Base-by-base conservation (phyloP, 2,329 filamentous ascomycete species). In the Bipolaris bicolor region DNA sequence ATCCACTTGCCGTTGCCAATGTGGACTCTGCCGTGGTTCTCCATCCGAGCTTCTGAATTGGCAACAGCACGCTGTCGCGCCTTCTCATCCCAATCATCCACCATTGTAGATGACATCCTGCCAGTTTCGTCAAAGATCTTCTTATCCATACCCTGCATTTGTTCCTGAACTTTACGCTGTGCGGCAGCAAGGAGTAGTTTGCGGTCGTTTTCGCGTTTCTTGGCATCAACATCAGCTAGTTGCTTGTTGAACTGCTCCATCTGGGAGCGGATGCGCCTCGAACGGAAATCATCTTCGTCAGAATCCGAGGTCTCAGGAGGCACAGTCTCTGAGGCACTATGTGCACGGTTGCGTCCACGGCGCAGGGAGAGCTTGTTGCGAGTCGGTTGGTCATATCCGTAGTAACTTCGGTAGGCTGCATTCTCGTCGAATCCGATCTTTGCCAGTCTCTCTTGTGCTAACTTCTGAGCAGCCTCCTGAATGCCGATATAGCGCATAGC, bases 391-490 rank as follows among this genome's bases (percentile, higher is more conserved):
- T 78, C 76, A 65, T 81, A 85, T 29, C 89, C 89, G 70, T 96
- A 97, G 74, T 96, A 92, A 44, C 90, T 87, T 40, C 90, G 86
- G 63, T 89, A 90, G 2, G 87, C 85, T 4, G 84, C 82, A 55
- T 83, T 82, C 60, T 86, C 83, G 49, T 93, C 88, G 55, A 90
- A 84, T 39, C 94, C 87, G 57, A 97, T 86, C 71, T 89, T 94
- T 5, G 90, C 86, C 22, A 97, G 80, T 34, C 92, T 87, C 73
- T 96, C 90, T 55, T 93, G 88, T 0, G 94, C 93, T 52, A 95
- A 85, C 69, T 88, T 92, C 69, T 95, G 92, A 0, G 94, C 94
- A 5, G 90, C 89, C 69, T 96, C 92, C 71, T 97, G 92, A 1
- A 97, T 82, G 60, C 87, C 89, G 61, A 86, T 79, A 57, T 82